Evolutionary conservation across 1,139 yeast species (phyloP).

Genomic region (Suhomyces guaymorum): DNA sequence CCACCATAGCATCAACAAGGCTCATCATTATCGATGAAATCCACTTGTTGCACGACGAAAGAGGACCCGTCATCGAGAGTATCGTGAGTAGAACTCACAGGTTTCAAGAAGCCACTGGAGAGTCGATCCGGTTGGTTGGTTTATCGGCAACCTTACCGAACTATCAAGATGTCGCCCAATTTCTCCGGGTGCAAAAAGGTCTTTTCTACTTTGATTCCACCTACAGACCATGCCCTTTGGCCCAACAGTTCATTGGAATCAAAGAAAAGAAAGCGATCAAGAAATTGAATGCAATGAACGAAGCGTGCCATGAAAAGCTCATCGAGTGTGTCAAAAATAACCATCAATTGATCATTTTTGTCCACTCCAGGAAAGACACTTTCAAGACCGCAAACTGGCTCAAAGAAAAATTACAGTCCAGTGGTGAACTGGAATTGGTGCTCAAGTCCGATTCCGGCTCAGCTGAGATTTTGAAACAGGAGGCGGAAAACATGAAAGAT

Average conservation of each 20-base stretch:
- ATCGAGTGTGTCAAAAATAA: conserved; percentile 57
- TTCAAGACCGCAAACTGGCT: conserved; percentile 78
- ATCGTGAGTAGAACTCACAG: conserved; percentile 76
- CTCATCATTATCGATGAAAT: conserved; percentile 90
- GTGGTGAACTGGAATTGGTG: conserved; percentile 50
- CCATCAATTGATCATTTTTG: conserved; percentile 85
- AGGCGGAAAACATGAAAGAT: conserved; percentile 58
- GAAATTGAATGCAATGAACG: conserved; percentile 80
- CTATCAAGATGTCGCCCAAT: conserved; percentile 81
- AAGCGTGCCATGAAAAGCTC: conserved; percentile 84
- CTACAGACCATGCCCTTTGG: conserved; percentile 89
- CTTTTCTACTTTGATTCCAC: conserved; percentile 79
- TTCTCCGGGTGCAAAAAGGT: conserved; percentile 65
- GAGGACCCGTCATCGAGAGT: conserved; percentile 93
- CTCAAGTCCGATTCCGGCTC: conserved; percentile 60
- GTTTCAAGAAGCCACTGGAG: conserved; percentile 42
- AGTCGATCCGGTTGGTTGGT: conserved; percentile 71
- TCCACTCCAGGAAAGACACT: conserved; percentile 93
- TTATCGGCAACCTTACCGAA: conserved; percentile 94
- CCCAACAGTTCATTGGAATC: conserved; percentile 84
- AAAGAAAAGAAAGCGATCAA: conserved; percentile 84
- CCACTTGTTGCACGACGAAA: conserved; percentile 87
- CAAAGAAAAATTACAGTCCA: conserved; percentile 59
- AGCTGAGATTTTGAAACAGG: conserved; percentile 59
- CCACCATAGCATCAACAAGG: conserved; percentile 57